Evolutionary conservation across 805 yeast species (phyloP).

Genomic region (Metschnikowia kofuensis): DNA sequence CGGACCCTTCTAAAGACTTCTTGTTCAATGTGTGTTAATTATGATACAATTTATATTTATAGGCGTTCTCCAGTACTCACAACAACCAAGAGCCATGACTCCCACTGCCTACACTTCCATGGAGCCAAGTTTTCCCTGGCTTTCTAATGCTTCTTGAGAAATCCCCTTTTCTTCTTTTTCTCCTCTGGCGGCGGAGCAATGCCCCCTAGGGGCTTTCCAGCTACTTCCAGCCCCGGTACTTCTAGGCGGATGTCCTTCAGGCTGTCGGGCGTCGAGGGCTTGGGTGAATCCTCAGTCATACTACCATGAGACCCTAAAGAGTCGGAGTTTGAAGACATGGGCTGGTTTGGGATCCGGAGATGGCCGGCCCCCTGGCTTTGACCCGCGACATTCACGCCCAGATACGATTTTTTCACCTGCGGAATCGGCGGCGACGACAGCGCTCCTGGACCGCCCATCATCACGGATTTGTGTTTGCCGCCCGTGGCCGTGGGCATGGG

Average conservation of each 20-base stretch:
- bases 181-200: slow-evolving; percentile 19
- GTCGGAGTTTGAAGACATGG: slow-evolving; percentile 15
- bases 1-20: too few relatives aligned
- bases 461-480: slow-evolving; percentile 15
- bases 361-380: slow-evolving; percentile 3
- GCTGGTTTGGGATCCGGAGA: slow-evolving; percentile 11
- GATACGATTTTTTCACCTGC: slow-evolving; percentile 17
- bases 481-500: slow-evolving; percentile 30
- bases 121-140: too few relatives aligned
- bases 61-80: too few relatives aligned
- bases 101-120: too few relatives aligned
- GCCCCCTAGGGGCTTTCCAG: slow-evolving; percentile 31
- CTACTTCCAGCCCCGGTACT: slow-evolving; percentile 17
- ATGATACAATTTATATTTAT: too few relatives aligned
- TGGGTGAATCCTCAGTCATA: slow-evolving; percentile 23
- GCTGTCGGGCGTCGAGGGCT: slow-evolving; percentile 19
- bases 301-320: slow-evolving; percentile 23
- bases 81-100: too few relatives aligned
- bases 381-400: slow-evolving; percentile 1
- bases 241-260: slow-evolving; percentile 18
- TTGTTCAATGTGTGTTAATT: too few relatives aligned
- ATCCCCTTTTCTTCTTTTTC: slow-evolving; percentile 29
- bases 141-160: slow-evolving; percentile 17
- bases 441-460: slow-evolving; percentile 16
- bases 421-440: slow-evolving; percentile 16